These are phyloP conservation scores for Amaranthus tricolor DNA, from an alignment of 179 eudicot species.

Conservation along the genomic window DNA sequence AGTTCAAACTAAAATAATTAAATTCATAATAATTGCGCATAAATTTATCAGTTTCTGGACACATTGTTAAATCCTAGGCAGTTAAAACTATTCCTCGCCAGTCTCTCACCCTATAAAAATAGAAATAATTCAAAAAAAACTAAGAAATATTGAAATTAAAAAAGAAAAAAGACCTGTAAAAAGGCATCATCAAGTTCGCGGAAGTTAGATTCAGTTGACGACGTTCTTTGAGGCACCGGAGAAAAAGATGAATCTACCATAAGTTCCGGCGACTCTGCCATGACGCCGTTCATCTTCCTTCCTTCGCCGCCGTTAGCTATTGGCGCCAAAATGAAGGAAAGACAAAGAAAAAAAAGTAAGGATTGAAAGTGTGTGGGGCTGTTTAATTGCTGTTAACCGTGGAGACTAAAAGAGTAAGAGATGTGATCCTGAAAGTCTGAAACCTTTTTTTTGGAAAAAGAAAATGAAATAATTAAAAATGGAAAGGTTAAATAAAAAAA, in stretches of 20 bases:
- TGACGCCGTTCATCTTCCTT: constrained; percentile 14
- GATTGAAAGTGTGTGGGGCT: constrained; percentile 13
- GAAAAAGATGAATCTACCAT: constrained; percentile 23
- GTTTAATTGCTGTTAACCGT: not conserved
- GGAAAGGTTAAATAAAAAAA: too few relatives aligned
- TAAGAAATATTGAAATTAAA: not conserved
- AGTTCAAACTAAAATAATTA: too few relatives aligned
- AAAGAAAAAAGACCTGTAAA: constrained; percentile 51
- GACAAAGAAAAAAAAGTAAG: not conserved
- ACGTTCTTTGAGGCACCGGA: constrained; percentile 14
- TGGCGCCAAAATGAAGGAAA: constrained; percentile 28
- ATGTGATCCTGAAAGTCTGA: constrained; percentile 8
- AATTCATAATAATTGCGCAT: too few relatives aligned
- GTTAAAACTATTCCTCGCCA: too few relatives aligned
- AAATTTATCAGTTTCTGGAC: not conserved
- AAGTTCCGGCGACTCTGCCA: constrained; percentile 23
- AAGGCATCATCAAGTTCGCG: constrained; percentile 72
- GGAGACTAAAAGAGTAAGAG: not conserved
- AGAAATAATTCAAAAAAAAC: not conserved
- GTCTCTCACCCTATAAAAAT: not conserved
- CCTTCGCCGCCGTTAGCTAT: constrained; percentile 8
- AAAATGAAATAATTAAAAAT: too few relatives aligned
- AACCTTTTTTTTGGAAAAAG: not conserved
- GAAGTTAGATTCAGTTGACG: constrained; percentile 55
- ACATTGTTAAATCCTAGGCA: not conserved